Percentiles rank a stretch among this genome's conserved stretches.
phyloP scores from a whole-genome alignment of 306 rosid genomes.

The Quercus cerris region DNA sequence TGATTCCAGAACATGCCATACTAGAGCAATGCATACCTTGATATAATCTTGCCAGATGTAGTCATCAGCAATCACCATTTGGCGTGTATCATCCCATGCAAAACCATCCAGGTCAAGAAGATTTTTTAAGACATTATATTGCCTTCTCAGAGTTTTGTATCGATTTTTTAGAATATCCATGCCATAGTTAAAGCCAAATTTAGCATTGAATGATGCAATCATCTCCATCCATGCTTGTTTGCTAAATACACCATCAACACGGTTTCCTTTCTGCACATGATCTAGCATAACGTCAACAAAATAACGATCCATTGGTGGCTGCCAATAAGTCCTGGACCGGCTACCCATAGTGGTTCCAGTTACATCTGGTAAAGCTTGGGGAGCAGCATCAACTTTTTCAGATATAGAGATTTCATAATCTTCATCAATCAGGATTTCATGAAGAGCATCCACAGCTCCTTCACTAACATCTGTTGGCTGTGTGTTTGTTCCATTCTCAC shows the following conservation, averaged over 20 bases:
- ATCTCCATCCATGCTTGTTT: conserved; percentile 80
- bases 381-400: conserved; percentile 32
- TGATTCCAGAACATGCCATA: neutral
- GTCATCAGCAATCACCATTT: conserved; percentile 76
- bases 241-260: conserved; percentile 59
- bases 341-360: conserved; percentile 16
- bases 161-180: conserved; percentile 72
- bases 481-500: conserved; percentile 28
- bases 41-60: conserved; percentile 73
- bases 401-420: conserved; percentile 37
- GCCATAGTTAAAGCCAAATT: conserved; percentile 64
- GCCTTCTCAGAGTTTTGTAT: conserved; percentile 70
- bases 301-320: conserved; percentile 65
- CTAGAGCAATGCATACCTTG: conserved; percentile 40
- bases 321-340: conserved; percentile 74
- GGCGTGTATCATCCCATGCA: conserved; percentile 72
- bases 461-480: conserved; percentile 30
- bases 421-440: conserved; percentile 42
- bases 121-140: conserved; percentile 52
- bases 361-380: conserved; percentile 24
- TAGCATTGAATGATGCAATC: conserved; percentile 60
- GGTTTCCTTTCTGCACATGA: conserved; percentile 61
- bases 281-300: conserved; percentile 67
- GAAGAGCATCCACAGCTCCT: conserved; percentile 34
- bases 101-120: conserved; percentile 72